Evolutionary conservation across 2,329 filamentous ascomycete genomes (phyloP), one percentile per base, ranked within the genome.

Genomic region (Pseudonectria buxi): DNA sequence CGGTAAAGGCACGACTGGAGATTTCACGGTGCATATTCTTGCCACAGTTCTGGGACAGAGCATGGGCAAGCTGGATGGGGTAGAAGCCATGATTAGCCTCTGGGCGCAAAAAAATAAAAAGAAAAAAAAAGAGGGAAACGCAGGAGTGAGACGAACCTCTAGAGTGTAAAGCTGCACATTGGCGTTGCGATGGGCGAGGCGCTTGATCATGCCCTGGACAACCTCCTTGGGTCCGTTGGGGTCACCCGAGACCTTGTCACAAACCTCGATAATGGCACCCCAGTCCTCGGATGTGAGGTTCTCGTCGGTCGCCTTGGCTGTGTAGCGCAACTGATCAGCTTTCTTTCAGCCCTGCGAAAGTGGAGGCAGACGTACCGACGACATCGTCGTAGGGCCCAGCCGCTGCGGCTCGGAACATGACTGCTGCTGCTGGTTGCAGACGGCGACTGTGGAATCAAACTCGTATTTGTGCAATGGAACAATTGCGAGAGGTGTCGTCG

Each of bases 81-180:
- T 24, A 13, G n/a, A 13, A n/a, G 25, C 27, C 14, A 16, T 26
- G 16, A 27, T 30, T 25, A 24, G 33, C 24, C 11, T 14, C 15
- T 39, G 33, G 30, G 26, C 47, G 33, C 14, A 15, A 26, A 30
- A 10, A n/a, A n/a, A n/a, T n/a, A n/a, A n/a, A n/a, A n/a, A n/a
- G n/a, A n/a, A n/a, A n/a, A n/a, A n/a, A n/a, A 2, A 13, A 10
- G 32, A 13, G 25, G 53, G 15, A 35, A 35, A 16, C 24, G 32
- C 18, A 22, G 18, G 18, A 22, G 22, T 6, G n/a, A 12, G 13
- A 52, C 65, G 29, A 55, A 85, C 81, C 72, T 94, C 87, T 41
- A 95, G 78, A 10, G 89, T 94, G 62, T 95, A 95, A 14, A 95
- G 78, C 65, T 95, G 89, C 16, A 95, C 89, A 61, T 95, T 95